These are phyloP conservation scores for Huntiella decipiens DNA, from an alignment of 2,329 filamentous ascomycete genomes.

Conservation along the genomic window DNA sequence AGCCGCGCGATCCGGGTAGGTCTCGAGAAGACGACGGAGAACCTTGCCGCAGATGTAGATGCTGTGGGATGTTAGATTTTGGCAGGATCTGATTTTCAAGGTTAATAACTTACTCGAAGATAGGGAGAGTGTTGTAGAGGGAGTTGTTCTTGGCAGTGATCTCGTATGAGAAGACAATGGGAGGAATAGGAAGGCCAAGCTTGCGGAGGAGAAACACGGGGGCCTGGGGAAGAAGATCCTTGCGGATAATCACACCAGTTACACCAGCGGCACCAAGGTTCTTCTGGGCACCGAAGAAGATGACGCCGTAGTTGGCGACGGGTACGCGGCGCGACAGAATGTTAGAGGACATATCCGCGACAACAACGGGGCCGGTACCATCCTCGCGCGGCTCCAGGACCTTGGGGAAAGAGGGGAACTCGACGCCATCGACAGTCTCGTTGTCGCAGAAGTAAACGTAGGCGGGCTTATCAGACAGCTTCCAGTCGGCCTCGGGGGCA, in stretches of 20 bases:
- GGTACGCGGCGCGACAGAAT: slow-evolving; percentile 69
- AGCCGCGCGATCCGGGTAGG: slow-evolving; percentile 48
- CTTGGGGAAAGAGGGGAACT: slow-evolving; percentile 60
- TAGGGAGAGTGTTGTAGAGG: slow-evolving; percentile 87
- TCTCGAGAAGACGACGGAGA: slow-evolving; percentile 51
- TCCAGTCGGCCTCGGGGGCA: slow-evolving; percentile 59
- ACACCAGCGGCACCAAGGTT: slow-evolving; percentile 77
- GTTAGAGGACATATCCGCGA: slow-evolving; percentile 89
- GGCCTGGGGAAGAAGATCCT: slow-evolving; percentile 58
- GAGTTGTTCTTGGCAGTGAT: slow-evolving; percentile 83
- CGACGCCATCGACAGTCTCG: slow-evolving; percentile 84
- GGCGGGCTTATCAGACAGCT: slow-evolving; percentile 45
- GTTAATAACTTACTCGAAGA: slow-evolving; percentile 47
- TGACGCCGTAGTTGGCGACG: slow-evolving; percentile 57
- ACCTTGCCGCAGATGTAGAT: slow-evolving; percentile 85
- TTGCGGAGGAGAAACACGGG: slow-evolving; percentile 49
- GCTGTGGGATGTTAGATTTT: slow-evolving; percentile 22
- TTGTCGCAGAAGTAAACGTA: slow-evolving; percentile 87
- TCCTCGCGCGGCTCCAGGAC: slow-evolving; percentile 36
- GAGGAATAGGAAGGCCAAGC: slow-evolving; percentile 58
- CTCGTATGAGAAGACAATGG: slow-evolving; percentile 65
- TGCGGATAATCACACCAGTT: slow-evolving; percentile 70
- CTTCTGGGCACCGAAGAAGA: slow-evolving; percentile 92
- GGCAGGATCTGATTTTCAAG: neutral
- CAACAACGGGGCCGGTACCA: slow-evolving; percentile 53